phyloP scores from a whole-genome alignment of 2,329 filamentous ascomycete genomes.

The Arthroderma uncinatum region DNA sequence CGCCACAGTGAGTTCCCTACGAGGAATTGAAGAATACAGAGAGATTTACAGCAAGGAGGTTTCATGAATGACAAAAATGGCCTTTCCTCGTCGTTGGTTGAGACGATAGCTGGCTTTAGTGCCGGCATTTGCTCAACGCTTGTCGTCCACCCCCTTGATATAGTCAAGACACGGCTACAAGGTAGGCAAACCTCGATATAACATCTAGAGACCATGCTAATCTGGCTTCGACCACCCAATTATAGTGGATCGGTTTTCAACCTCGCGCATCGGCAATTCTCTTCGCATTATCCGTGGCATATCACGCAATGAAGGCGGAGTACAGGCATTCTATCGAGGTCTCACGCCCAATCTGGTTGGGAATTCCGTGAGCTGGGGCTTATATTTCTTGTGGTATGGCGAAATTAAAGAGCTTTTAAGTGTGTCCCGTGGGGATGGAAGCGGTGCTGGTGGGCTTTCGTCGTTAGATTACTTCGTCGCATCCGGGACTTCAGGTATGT shows the following conservation, averaged over 20 bases:
- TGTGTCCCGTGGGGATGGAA: slow-evolving; percentile 27
- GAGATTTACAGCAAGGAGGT: slow-evolving; percentile 9
- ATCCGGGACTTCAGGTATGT: slow-evolving; percentile 50
- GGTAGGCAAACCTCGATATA: slow-evolving; percentile 39
- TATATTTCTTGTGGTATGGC: slow-evolving; percentile 74
- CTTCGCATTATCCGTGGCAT: slow-evolving; percentile 44
- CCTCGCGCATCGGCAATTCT: slow-evolving; percentile 43
- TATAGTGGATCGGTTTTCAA: slow-evolving; percentile 43
- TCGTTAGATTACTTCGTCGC: slow-evolving; percentile 70
- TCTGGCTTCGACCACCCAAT: slow-evolving; percentile 27
- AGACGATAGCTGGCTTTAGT: slow-evolving; percentile 79
- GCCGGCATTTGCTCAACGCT: slow-evolving; percentile 81
- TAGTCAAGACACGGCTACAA: slow-evolving; percentile 93
- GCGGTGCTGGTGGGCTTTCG: slow-evolving; percentile 33
- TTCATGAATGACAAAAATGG: slow-evolving; percentile 42
- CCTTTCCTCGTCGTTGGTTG: slow-evolving; percentile 66
- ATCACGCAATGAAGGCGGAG: slow-evolving; percentile 43
- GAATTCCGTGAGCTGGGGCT: slow-evolving; percentile 79
- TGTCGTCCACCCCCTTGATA: slow-evolving; percentile 80
- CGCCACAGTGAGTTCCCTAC: not conserved
- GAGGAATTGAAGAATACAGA: not conserved
- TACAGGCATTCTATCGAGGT: slow-evolving; percentile 73
- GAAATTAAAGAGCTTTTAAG: slow-evolving; percentile 48
- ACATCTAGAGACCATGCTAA: not conserved
- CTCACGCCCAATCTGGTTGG: slow-evolving; percentile 82